These are phyloP conservation scores for Straminergon stramineum DNA, from an alignment of 225 moss, liverwort and hornwort genomes.

Conservation along the genomic window DNA sequence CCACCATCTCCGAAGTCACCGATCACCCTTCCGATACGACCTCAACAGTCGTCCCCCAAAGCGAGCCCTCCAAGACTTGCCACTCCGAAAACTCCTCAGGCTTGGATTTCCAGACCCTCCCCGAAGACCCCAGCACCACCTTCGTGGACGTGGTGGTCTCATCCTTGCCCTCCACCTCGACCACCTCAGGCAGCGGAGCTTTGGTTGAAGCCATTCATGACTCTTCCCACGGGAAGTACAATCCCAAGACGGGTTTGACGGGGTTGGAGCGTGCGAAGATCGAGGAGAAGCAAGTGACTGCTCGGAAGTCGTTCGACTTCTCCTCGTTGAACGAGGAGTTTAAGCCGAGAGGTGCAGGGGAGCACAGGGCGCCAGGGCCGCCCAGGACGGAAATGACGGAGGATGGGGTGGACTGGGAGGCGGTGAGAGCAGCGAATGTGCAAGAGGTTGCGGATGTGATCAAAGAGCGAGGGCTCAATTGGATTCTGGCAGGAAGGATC, in stretches of 20 bases:
- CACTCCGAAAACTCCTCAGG: neutral
- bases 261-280: constrained; percentile 34
- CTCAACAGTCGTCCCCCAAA: neutral
- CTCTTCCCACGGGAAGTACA: constrained; percentile 20
- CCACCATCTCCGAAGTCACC: neutral
- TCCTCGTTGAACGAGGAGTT: constrained; percentile 12
- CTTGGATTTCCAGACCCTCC: neutral
- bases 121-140: neutral
- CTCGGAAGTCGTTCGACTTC: constrained; percentile 48
- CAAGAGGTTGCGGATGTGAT: constrained; percentile 69
- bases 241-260: constrained; percentile 26
- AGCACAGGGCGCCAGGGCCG: neutral
- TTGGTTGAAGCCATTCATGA: neutral
- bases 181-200: neutral
- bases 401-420: constrained; percentile 81
- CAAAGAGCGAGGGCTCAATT: constrained; percentile 80
- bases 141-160: neutral
- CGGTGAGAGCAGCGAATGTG: constrained; percentile 45
- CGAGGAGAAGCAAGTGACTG: constrained; percentile 54
- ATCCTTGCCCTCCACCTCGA: neutral
- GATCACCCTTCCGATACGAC: neutral
- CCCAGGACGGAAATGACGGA: constrained; percentile 12
- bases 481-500: constrained; percentile 81
- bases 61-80: neutral
- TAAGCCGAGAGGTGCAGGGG: constrained; percentile 3